These are phyloP conservation scores for Mycena venus DNA, from an alignment of 768 basidiomycete species.

Conservation along the genomic window DNA sequence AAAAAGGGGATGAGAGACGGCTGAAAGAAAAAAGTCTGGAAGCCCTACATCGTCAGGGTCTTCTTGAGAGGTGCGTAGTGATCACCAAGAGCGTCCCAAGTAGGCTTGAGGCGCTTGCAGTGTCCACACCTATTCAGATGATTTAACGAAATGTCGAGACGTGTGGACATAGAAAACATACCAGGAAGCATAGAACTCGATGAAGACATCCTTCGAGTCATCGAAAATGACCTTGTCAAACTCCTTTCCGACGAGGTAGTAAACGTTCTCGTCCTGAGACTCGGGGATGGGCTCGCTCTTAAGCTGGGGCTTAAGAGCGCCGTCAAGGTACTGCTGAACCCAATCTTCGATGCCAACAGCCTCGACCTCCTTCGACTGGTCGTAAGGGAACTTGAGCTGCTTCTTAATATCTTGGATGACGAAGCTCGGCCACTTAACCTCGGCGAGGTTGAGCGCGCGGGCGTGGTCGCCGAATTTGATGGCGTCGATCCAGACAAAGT, in stretches of 20 bases:
- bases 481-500: constrained; percentile 99
- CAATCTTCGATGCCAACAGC: constrained; percentile 68
- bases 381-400: constrained; percentile 92
- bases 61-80: constrained; percentile 84
- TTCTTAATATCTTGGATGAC: constrained; percentile 89
- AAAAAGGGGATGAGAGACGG: background rate
- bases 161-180: constrained; percentile 50
- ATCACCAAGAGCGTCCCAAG: constrained; percentile 92
- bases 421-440: constrained; percentile 92
- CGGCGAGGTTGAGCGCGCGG: constrained; percentile 89
- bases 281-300: constrained; percentile 93
- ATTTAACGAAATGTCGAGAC: background rate
- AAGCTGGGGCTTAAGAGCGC: constrained; percentile 83
- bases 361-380: constrained; percentile 75
- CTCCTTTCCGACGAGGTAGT: constrained; percentile 86
- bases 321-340: constrained; percentile 76
- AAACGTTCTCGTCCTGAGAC: constrained; percentile 85
- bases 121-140: constrained; percentile 82
- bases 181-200: constrained; percentile 99
- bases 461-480: constrained; percentile 96
- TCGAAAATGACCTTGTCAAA: constrained; percentile 91
- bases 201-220: constrained; percentile 92
- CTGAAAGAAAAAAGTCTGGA: background rate
- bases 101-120: constrained; percentile 97
- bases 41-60: constrained; percentile 79